phyloP scores from a whole-genome alignment of 441 rosid species.

The Breynia disticha region DNA sequence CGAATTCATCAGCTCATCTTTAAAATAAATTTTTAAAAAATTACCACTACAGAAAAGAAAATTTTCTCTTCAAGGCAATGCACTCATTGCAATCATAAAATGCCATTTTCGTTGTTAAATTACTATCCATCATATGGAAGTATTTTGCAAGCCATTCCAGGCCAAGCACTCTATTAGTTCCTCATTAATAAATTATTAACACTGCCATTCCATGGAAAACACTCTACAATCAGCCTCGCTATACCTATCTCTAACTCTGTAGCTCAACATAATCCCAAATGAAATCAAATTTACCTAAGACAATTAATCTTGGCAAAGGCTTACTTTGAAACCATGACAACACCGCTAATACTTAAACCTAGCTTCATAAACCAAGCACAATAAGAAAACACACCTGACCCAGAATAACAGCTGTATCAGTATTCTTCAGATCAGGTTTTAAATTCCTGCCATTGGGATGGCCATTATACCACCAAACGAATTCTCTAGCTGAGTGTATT shows the following conservation, averaged over 20 bases:
- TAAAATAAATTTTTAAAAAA: no score
- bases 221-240: not conserved
- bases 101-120: no score
- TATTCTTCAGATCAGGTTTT: slow-evolving; percentile 56
- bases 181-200: no score
- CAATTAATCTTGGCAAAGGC: not conserved
- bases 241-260: not conserved
- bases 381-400: slow-evolving; percentile 50
- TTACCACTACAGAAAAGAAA: no score
- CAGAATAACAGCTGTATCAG: slow-evolving; percentile 70
- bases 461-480: slow-evolving; percentile 98
- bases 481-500: slow-evolving; percentile 82
- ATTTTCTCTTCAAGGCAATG: no score
- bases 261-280: not conserved
- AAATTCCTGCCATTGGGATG: slow-evolving; percentile 65
- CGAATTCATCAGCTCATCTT: no score
- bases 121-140: no score
- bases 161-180: no score
- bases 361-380: not conserved
- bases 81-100: no score
- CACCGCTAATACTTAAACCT: slow-evolving; percentile 2
- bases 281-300: not conserved
- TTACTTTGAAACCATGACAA: slow-evolving; percentile 2
- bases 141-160: no score
- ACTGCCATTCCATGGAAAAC: no score